Evolutionary conservation across 116 monocot genomes (phyloP).

Genomic region (Phalaenopsis hybrid): DNA sequence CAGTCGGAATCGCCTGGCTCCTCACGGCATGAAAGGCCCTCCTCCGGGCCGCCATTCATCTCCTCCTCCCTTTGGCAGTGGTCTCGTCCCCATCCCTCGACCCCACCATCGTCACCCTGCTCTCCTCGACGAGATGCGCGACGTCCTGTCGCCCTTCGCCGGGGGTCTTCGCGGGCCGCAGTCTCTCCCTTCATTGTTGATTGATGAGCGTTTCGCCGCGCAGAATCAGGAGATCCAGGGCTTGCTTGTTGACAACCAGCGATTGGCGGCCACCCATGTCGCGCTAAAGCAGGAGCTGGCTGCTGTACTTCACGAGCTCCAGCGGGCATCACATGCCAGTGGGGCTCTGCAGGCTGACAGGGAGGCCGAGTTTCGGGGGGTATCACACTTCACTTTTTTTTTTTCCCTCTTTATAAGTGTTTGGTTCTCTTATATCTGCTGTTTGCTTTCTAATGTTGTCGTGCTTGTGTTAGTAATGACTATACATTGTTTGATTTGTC

Average conservation of each 20-base stretch:
- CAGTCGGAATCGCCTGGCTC: constrained; percentile 24
- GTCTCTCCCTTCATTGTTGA: constrained; percentile 21
- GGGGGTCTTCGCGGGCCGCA: constrained; percentile 9
- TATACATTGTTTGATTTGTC: not conserved
- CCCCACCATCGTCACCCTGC: constrained; percentile 15
- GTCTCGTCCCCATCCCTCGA: constrained; percentile 1
- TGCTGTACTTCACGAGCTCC: constrained; percentile 57
- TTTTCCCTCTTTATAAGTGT: not conserved
- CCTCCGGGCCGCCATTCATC: constrained; percentile 4
- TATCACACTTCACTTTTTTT: not conserved
- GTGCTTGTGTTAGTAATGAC: not conserved
- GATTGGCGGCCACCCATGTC: constrained; percentile 84
- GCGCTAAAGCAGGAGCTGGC: constrained; percentile 85
- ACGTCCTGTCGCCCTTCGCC: constrained; percentile 10
- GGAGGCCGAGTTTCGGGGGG: constrained; percentile 50
- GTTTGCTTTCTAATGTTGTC: not conserved
- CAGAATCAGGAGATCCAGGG: constrained; percentile 66
- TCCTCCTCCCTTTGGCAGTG: constrained; percentile 11
- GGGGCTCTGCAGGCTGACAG: constrained; percentile 29
- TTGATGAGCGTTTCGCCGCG: constrained; percentile 59
- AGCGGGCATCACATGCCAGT: constrained; percentile 15
- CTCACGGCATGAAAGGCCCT: constrained; percentile 14
- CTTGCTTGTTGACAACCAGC: constrained; percentile 80
- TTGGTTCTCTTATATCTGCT: not conserved
- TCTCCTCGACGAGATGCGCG: constrained; percentile 38